A percentile compares a stretch with the other conserved stretches of the same genome.
phyloP scores from a whole-genome alignment of 805 yeast species.

The Tetrapisispora nanseiensis region DNA sequence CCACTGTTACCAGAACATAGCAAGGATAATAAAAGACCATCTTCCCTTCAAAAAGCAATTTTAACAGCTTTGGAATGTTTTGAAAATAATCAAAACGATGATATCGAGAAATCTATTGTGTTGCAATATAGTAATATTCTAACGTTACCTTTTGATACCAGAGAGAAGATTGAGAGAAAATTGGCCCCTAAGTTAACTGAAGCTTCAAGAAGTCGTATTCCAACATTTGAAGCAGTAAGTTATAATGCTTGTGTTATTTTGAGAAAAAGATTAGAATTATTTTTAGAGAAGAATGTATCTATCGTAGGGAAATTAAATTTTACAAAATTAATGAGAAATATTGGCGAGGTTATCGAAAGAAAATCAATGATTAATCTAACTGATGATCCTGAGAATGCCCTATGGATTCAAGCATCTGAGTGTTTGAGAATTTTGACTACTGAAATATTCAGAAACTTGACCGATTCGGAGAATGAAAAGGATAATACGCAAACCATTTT shows the following conservation, averaged over 20 bases:
- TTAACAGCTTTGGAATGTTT: slow-evolving; percentile 37
- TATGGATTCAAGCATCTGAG: slow-evolving; percentile 47
- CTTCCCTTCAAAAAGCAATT: slow-evolving; percentile 55
- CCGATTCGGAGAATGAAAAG: slow-evolving; percentile 3
- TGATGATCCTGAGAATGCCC: slow-evolving; percentile 18
- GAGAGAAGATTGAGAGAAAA: slow-evolving; percentile 48
- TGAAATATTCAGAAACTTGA: slow-evolving; percentile 11
- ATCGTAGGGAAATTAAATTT: slow-evolving; percentile 39
- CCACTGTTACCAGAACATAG: slow-evolving; percentile 56
- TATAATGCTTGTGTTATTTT: slow-evolving; percentile 37
- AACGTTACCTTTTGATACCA: slow-evolving; percentile 51
- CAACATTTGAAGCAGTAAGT: slow-evolving; percentile 56
- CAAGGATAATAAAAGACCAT: slow-evolving; percentile 45
- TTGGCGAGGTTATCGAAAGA: slow-evolving; percentile 43
- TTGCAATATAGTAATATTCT: slow-evolving; percentile 46
- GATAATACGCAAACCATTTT: slow-evolving; percentile 9
- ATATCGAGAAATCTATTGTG: slow-evolving; percentile 37
- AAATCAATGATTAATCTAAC: slow-evolving; percentile 30
- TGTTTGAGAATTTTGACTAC: slow-evolving; percentile 32
- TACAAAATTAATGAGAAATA: slow-evolving; percentile 36
- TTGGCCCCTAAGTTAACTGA: slow-evolving; percentile 32
- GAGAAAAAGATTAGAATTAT: slow-evolving; percentile 27
- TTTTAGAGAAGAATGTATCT: slow-evolving; percentile 23
- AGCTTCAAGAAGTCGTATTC: slow-evolving; percentile 35
- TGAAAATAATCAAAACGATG: slow-evolving; percentile 24